phyloP scores from a whole-genome alignment of 1,284 basidiomycete species.

The Cutaneotrichosporon cyanovorans region DNA sequence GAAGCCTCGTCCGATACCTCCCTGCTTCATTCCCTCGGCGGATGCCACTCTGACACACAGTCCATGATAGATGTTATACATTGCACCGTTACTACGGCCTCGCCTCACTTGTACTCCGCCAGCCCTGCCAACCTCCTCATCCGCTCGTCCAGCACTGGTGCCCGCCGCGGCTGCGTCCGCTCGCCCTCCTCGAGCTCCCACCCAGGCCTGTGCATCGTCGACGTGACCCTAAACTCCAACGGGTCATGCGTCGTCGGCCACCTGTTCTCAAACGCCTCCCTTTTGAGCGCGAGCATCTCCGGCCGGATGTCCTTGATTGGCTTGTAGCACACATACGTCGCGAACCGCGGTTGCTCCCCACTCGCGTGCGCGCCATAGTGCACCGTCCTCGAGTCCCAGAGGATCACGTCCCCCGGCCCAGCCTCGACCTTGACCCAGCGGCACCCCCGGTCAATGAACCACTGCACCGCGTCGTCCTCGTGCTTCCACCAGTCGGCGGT shows the following conservation, averaged over 20 bases:
- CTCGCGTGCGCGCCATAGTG: constrained; percentile 33
- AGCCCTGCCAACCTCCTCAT: constrained; percentile 23
- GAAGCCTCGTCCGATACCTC: too few species aligned
- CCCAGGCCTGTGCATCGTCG: constrained; percentile 15
- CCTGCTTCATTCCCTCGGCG: too few species aligned
- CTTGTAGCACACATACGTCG: constrained; percentile 41
- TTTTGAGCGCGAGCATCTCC: constrained; percentile 20
- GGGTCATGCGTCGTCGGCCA: constrained; percentile 34
- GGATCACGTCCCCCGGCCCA: constrained; percentile 31
- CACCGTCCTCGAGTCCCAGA: constrained; percentile 29
- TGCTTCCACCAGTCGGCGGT: constrained; percentile 35
- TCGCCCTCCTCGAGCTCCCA: constrained; percentile 24
- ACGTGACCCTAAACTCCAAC: constrained; percentile 27
- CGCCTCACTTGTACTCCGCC: constrained; percentile 16
- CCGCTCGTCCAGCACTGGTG: constrained; percentile 20
- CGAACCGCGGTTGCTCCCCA: constrained; percentile 30
- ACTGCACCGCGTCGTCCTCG: constrained; percentile 26
- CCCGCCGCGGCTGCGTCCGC: constrained; percentile 10
- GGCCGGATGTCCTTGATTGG: constrained; percentile 25
- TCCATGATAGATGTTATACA: too few species aligned
- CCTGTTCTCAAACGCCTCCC: constrained; percentile 20
- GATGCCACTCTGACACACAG: too few species aligned
- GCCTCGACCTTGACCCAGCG: constrained; percentile 32
- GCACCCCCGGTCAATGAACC: constrained; percentile 38
- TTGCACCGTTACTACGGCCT: too few species aligned